phyloP scores from a whole-genome alignment of 768 basidiomycete species.

The Suillus subluteus region DNA sequence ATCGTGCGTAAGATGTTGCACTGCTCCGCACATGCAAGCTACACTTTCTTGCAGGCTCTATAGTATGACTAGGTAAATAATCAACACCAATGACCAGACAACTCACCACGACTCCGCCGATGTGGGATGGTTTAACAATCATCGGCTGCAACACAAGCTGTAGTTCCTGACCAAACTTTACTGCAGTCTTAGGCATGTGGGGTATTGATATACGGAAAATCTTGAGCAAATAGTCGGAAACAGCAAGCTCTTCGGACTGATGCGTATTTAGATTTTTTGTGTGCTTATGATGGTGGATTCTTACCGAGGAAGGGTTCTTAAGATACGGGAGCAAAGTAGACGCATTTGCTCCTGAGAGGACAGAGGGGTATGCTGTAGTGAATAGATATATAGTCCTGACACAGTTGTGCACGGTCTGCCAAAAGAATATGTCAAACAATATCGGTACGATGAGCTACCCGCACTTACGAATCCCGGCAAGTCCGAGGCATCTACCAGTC shows the following conservation, averaged over 20 bases:
- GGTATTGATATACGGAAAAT: slow-evolving; percentile 87
- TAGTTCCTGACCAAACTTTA: slow-evolving; percentile 86
- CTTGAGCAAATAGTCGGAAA: slow-evolving; percentile 85
- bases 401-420: slow-evolving; percentile 80
- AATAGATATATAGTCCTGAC: slow-evolving; percentile 86
- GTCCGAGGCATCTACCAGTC: slow-evolving; percentile 84
- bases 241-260: slow-evolving; percentile 81
- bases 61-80: slow-evolving; percentile 3
- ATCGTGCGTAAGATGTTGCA: slow-evolving; percentile 86
- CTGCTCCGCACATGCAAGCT: slow-evolving; percentile 87
- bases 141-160: slow-evolving; percentile 84
- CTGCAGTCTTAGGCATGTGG: slow-evolving; percentile 86
- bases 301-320: slow-evolving; percentile 77
- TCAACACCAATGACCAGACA: background rate
- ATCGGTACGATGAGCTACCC: background rate
- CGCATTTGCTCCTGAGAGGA: slow-evolving; percentile 84
- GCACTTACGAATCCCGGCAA: slow-evolving; percentile 73
- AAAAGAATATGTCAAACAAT: slow-evolving; percentile 11
- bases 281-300: background rate
- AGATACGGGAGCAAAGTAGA: slow-evolving; percentile 89
- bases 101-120: slow-evolving; percentile 67
- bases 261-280: background rate
- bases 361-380: slow-evolving; percentile 77
- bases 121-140: slow-evolving; percentile 82
- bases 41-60: slow-evolving; percentile 91